Percentiles rank a stretch among this genome's conserved stretches.
Conservation (phyloP, 2,329 filamentous ascomycete species). For the Trichoderma arundinaceum region DNA sequence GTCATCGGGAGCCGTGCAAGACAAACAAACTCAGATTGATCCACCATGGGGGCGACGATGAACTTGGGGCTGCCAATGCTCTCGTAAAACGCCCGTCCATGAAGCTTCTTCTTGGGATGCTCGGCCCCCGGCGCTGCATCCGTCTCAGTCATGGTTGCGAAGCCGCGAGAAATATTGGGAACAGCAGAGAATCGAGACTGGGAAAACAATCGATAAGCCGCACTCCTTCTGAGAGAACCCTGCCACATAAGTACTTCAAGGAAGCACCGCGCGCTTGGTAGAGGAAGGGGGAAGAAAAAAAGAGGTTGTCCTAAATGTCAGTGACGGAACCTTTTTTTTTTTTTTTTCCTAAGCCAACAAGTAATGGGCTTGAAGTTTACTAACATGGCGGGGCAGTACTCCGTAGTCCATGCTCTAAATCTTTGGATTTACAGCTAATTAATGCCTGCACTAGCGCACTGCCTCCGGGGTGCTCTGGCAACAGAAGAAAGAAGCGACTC, state of each 20-base stretch:
- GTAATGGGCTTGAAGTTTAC: neutral
- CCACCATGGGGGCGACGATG: slow-evolving; percentile 95
- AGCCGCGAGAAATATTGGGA: slow-evolving; percentile 31
- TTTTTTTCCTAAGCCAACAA: neutral
- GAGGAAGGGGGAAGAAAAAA: neutral
- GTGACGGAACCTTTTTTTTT: slow-evolving; percentile 3
- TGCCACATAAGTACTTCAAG: slow-evolving; percentile 23
- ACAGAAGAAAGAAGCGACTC: no score
- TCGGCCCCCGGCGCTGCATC: slow-evolving; percentile 35
- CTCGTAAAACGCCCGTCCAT: slow-evolving; percentile 90
- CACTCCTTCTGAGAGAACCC: neutral
- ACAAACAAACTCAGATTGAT: slow-evolving; percentile 94
- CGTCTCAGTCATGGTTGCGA: slow-evolving; percentile 44
- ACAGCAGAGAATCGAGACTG: slow-evolving; percentile 10
- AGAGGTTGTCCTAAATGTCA: neutral
- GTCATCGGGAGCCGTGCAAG: neutral
- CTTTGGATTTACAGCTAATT: neutral
- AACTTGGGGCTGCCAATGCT: slow-evolving; percentile 91
- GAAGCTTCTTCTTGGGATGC: slow-evolving; percentile 69
- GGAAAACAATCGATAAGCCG: slow-evolving; percentile 12
- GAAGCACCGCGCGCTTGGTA: neutral
- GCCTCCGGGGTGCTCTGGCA: no score
- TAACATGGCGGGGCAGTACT: neutral
- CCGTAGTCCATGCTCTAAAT: no score
- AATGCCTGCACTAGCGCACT: no score